Percentiles rank a stretch among this genome's conserved stretches.
Evolutionary conservation across 73 alveolate genomes (phyloP).

Genomic region (Diophrys sp.): DNA sequence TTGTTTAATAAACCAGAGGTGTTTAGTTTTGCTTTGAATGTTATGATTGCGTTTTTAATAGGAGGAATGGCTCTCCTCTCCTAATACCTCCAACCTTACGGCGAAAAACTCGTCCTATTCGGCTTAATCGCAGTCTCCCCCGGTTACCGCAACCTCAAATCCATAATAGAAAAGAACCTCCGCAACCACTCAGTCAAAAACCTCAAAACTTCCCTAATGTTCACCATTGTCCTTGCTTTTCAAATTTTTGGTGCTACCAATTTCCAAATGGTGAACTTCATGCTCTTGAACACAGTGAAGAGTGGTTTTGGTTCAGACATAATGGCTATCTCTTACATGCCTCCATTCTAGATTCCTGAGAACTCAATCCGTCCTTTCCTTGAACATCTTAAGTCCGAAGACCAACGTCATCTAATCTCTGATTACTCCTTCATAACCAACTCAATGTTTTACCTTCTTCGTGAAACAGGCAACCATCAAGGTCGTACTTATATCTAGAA

Average conservation of each 20-base stretch:
- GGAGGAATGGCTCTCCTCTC: conserved; percentile 83
- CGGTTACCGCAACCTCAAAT: conserved; percentile 63
- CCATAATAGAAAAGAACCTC: conserved; percentile 77
- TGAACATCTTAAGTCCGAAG: conserved; percentile 1
- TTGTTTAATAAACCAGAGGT: conserved; percentile 60
- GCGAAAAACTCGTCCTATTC: conserved; percentile 58
- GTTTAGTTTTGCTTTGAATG: conserved; percentile 76
- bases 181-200: conserved; percentile 87
- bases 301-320: not conserved
- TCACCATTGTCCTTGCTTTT: conserved; percentile 86
- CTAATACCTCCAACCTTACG: conserved; percentile 59
- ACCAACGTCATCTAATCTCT: not conserved
- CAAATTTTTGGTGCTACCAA: conserved; percentile 90
- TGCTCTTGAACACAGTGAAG: not conserved
- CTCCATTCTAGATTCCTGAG: not conserved
- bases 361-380: not conserved
- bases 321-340: not conserved
- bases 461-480: not conserved
- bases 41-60: conserved; percentile 81
- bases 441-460: not conserved
- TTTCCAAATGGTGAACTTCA: conserved; percentile 29
- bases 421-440: conserved; percentile 1
- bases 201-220: conserved; percentile 90
- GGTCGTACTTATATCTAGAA: not conserved
- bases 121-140: conserved; percentile 26